Evolutionary conservation across 192 early-diverging fungal genomes (phyloP).

Genomic region (Cladochytrium replicatum): DNA sequence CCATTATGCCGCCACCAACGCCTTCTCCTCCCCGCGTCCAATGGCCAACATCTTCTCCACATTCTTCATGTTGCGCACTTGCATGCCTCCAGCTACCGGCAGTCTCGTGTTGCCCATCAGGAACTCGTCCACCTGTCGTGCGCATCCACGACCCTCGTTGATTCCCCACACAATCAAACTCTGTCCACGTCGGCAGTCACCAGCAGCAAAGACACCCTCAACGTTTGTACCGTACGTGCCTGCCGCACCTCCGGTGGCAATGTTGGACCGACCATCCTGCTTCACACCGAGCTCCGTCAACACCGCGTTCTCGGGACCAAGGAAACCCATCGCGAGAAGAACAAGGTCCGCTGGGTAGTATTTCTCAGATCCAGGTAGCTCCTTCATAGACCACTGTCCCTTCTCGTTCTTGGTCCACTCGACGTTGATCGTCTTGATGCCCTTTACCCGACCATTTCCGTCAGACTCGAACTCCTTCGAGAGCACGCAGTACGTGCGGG

Average conservation of each 20-base stretch:
- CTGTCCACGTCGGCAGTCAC: conserved; percentile 95
- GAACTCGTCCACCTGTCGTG: conserved; percentile 80
- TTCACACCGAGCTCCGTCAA: conserved; percentile 70
- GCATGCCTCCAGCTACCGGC: conserved; percentile 82
- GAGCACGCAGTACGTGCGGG: conserved; percentile 87
- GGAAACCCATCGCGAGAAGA: conserved; percentile 90
- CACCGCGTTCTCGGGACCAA: conserved; percentile 82
- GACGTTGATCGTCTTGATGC: conserved; percentile 89
- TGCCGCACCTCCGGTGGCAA: conserved; percentile 67
- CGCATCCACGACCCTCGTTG: conserved; percentile 92
- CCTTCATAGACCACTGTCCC: conserved; percentile 78
- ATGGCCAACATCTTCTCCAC: background rate
- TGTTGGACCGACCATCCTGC: conserved; percentile 67
- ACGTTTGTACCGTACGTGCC: conserved; percentile 71
- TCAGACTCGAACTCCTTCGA: conserved; percentile 92
- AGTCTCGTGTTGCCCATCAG: conserved; percentile 72
- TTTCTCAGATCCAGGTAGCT: conserved; percentile 75
- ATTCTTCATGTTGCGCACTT: conserved; percentile 45
- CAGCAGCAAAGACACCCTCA: conserved; percentile 84
- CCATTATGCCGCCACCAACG: no score
- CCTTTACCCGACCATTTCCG: conserved; percentile 68
- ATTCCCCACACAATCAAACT: conserved; percentile 96
- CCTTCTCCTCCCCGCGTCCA: no score
- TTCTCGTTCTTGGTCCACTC: conserved; percentile 83
- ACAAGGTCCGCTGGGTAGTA: conserved; percentile 85